These are phyloP conservation scores for Fusarium veterinarium DNA, from an alignment of 2,329 filamentous ascomycete species.

Conservation along the genomic window DNA sequence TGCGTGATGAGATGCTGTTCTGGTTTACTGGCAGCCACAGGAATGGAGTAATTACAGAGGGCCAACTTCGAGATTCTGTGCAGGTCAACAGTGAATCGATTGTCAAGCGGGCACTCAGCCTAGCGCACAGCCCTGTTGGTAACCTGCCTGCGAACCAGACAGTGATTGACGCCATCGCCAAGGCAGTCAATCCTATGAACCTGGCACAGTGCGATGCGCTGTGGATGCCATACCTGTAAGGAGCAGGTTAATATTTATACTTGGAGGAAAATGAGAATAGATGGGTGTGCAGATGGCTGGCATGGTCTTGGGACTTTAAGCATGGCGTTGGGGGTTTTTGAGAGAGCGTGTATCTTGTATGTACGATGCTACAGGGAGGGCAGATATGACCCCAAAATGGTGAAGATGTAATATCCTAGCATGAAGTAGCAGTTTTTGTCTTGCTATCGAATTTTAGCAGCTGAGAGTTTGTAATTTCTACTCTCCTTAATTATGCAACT, in stretches of 20 bases:
- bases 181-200: constrained; percentile 91
- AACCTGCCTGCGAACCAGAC: constrained; percentile 96
- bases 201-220: constrained; percentile 88
- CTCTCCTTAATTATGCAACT: background rate
- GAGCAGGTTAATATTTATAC: constrained; percentile 5
- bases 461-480: background rate
- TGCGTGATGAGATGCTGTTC: constrained; percentile 97
- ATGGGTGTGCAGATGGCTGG: constrained; percentile 7
- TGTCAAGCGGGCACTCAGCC: constrained; percentile 86
- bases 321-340: constrained; percentile 44
- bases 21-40: constrained; percentile 90
- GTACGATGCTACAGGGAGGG: constrained; percentile 11
- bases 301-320: constrained; percentile 41
- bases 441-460: background rate
- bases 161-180: constrained; percentile 92
- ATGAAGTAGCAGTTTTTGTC: background rate
- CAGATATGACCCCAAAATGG: constrained; percentile 15
- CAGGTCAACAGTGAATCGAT: constrained; percentile 90
- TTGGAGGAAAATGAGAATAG: constrained; percentile 8
- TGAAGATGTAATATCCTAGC: background rate
- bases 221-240: constrained; percentile 95
- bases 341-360: constrained; percentile 30
- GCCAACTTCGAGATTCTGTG: constrained; percentile 80
- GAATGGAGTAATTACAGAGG: constrained; percentile 60
- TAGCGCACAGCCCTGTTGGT: constrained; percentile 81